Percentiles rank a stretch among this genome's conserved stretches.
Evolutionary conservation across 805 yeast species (phyloP).

Genomic region (Starmera amethionina): DNA sequence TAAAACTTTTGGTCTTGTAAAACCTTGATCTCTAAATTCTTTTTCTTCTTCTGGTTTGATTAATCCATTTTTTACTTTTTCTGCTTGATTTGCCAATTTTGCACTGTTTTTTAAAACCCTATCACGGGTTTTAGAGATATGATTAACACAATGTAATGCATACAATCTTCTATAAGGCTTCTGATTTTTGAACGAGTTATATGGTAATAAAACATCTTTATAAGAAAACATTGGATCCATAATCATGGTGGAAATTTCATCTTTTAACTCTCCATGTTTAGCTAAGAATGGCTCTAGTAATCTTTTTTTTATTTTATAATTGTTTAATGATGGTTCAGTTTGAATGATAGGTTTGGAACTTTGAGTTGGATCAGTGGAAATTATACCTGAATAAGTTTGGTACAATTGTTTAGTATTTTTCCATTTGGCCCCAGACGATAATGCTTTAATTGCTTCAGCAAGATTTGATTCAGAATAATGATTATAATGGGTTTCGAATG

Average conservation of each 20-base stretch:
- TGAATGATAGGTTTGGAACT: slow-evolving; percentile 10
- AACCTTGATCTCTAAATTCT: slow-evolving; percentile 87
- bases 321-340: slow-evolving; percentile 14
- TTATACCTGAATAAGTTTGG: slow-evolving; percentile 10
- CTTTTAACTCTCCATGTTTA: slow-evolving; percentile 18
- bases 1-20: slow-evolving; percentile 83
- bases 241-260: slow-evolving; percentile 38
- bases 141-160: slow-evolving; percentile 68
- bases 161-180: slow-evolving; percentile 52
- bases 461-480: slow-evolving; percentile 26
- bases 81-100: slow-evolving; percentile 35
- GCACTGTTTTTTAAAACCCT: slow-evolving; percentile 69
- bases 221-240: slow-evolving; percentile 64
- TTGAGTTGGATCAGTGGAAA: slow-evolving; percentile 12
- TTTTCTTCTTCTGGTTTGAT: slow-evolving; percentile 35
- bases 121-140: slow-evolving; percentile 80
- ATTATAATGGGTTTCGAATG: slow-evolving; percentile 72
- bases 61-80: slow-evolving; percentile 23
- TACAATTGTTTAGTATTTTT: slow-evolving; percentile 13
- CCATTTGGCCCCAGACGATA: slow-evolving; percentile 19
- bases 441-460: slow-evolving; percentile 25
- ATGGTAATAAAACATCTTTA: slow-evolving; percentile 59
- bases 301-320: slow-evolving; percentile 39
- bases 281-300: slow-evolving; percentile 18
- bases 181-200: slow-evolving; percentile 38